Base-by-base conservation (phyloP, 1,139 yeast species). In the Yamadazyma songkhlaensis region DNA sequence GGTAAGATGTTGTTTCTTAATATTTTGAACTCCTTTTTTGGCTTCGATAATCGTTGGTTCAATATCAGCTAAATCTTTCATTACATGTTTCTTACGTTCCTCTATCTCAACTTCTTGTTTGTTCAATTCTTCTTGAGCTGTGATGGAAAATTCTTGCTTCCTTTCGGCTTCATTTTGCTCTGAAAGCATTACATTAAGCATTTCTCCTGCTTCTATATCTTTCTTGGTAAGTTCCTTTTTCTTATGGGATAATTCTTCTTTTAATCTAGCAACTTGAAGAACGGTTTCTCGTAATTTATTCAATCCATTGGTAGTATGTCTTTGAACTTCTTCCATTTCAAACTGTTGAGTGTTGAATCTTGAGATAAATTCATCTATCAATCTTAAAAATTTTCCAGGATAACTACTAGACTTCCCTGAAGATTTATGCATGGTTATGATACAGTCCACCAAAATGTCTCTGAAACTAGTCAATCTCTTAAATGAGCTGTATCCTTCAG, bases 151-250 rank as follows among this genome's bases (percentile, higher is more conserved):
- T 44, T 85, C 96, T 42, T 84, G 86, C 47, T 84, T 87, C 42
- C 96, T 67, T 56, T 92, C 97, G 0, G 97, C 94, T 51, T 89
- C 96, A 54, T 87, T 89, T 54, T 92, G 97, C 36, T 88, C 95
- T 0, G 74, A 64, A n/a, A 92, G 72, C 87, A 92, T 87, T 37
- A 70, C 77, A 48, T 81, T 79, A 36, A 92, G 70, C 73, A 87
- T 85, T 14, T 63, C 60, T 43, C 78, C 74, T 0, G 97, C 96
- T 47, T 84, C 86, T 12, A 57, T 53, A 44, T 84, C 87, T 46
- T 89, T 90, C 0, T 36, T 38, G 25, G 59, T 57, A 29, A 92
- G 65, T 22, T 60, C 64, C 1, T 46, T 49, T 43, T 77, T 74
- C 54, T 88, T 85, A 22, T 55, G 60, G 0, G 83, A 72, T 8